Conservation (phyloP, 768 basidiomycete species). For the Hypsizygus marmoreus region DNA sequence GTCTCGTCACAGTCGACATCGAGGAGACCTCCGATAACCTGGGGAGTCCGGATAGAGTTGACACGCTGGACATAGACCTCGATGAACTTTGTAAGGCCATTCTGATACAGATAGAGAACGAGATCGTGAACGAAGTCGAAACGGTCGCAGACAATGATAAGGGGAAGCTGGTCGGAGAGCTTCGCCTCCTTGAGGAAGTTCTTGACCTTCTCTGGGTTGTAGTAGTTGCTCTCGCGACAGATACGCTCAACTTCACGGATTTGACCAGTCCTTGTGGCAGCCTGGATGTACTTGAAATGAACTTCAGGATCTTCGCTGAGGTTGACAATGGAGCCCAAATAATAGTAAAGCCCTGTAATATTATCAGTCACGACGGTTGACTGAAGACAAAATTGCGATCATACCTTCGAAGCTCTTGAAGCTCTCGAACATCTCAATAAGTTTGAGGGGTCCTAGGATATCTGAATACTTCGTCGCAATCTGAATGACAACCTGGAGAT, state of each 20-base stretch:
- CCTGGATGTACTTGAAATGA: slow-evolving; percentile 99
- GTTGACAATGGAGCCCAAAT: slow-evolving; percentile 97
- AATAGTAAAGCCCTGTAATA: slow-evolving; percentile 86
- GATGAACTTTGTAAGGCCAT: slow-evolving; percentile 94
- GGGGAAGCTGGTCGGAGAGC: slow-evolving; percentile 91
- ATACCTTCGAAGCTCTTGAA: slow-evolving; percentile 96
- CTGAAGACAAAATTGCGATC: slow-evolving; percentile 5
- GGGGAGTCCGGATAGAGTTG: slow-evolving; percentile 95
- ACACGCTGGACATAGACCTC: slow-evolving; percentile 99
- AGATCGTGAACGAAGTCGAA: slow-evolving; percentile 99
- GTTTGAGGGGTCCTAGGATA: slow-evolving; percentile 92
- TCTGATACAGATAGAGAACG: slow-evolving; percentile 97
- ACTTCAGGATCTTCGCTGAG: slow-evolving; percentile 95
- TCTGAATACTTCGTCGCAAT: slow-evolving; percentile 99
- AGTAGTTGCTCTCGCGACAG: slow-evolving; percentile 94
- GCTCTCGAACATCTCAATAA: slow-evolving; percentile 97
- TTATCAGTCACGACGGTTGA: background rate
- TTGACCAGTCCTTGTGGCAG: slow-evolving; percentile 96
- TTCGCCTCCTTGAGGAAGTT: slow-evolving; percentile 99
- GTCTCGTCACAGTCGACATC: slow-evolving; percentile 98
- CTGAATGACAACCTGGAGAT: slow-evolving; percentile 93
- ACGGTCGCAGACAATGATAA: slow-evolving; percentile 99
- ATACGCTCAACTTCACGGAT: slow-evolving; percentile 99
- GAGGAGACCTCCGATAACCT: slow-evolving; percentile 93
- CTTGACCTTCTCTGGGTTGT: slow-evolving; percentile 99